These are phyloP conservation scores for Pythium inflatum DNA, from an alignment of 352 stramenopile genomes.

Conservation along the genomic window DNA sequence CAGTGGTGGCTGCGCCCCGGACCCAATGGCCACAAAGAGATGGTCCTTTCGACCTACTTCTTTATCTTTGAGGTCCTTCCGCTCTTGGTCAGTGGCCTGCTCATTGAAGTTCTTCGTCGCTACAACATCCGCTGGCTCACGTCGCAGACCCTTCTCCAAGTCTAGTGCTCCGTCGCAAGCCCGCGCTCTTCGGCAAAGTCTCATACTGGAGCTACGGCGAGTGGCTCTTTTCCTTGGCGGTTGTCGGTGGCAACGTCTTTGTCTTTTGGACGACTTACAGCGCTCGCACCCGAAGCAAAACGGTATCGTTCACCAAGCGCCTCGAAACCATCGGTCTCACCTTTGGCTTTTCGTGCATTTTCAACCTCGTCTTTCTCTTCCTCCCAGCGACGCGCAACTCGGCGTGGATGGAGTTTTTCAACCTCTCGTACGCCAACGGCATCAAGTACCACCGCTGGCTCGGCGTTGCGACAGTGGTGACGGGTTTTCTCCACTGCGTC, in stretches of 20 bases:
- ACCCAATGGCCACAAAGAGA: slow-evolving; percentile 42
- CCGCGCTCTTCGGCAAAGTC: slow-evolving; percentile 30
- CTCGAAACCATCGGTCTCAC: slow-evolving; percentile 58
- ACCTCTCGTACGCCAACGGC: slow-evolving; percentile 48
- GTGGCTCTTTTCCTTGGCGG: slow-evolving; percentile 45
- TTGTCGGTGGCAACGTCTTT: no score
- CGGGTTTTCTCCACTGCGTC: slow-evolving; percentile 28
- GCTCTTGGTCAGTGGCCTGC: slow-evolving; percentile 36
- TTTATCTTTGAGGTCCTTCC: slow-evolving; percentile 45
- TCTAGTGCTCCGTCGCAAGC: slow-evolving; percentile 50
- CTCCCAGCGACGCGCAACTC: slow-evolving; percentile 41
- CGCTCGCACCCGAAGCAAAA: no score
- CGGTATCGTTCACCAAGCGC: no score
- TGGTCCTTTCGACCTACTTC: slow-evolving; percentile 57
- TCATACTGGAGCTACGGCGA: slow-evolving; percentile 40
- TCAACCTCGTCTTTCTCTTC: slow-evolving; percentile 74
- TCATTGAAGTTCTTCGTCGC: slow-evolving; percentile 43
- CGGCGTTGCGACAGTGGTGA: slow-evolving; percentile 28
- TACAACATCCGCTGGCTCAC: slow-evolving; percentile 43
- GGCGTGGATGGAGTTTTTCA: slow-evolving; percentile 49
- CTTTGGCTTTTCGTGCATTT: slow-evolving; percentile 59
- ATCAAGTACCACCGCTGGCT: slow-evolving; percentile 50
- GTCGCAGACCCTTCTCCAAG: slow-evolving; percentile 32
- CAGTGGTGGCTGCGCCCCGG: no score
- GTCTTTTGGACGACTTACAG: no score